Conservation (phyloP, 257 asterid species). For the Asclepias syriaca region DNA sequence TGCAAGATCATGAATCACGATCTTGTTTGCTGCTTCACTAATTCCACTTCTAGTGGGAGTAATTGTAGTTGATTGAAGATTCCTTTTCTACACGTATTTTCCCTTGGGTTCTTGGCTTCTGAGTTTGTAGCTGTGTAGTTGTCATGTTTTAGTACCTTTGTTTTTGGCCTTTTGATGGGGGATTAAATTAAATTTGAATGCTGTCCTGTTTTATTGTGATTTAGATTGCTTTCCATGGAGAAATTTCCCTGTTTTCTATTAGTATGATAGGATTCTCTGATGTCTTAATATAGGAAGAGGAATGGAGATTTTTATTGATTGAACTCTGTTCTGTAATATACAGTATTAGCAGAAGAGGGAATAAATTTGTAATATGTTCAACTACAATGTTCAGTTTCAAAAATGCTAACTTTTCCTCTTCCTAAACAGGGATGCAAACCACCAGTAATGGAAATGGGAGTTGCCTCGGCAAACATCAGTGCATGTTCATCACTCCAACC, state of each 20-base stretch:
- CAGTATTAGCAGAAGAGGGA: no score
- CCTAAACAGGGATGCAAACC: constrained; percentile 54
- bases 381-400: not conserved
- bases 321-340: no score
- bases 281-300: not conserved
- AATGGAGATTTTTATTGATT: not conserved
- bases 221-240: not conserved
- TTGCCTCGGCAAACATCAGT: constrained; percentile 36
- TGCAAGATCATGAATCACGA: not conserved
- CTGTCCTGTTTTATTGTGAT: not conserved
- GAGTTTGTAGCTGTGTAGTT: not conserved
- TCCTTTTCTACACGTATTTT: not conserved
- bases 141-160: not conserved
- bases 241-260: not conserved
- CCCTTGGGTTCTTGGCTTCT: not conserved
- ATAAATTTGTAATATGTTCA: not conserved
- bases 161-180: not conserved
- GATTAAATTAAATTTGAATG: not conserved
- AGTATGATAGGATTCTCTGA: not conserved
- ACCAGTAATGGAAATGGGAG: constrained; percentile 26
- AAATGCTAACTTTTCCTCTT: not conserved
- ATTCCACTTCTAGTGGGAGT: not conserved
- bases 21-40: not conserved
- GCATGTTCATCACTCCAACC: constrained; percentile 56
- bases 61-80: not conserved